Conservation (phyloP, 768 basidiomycete genomes). For the Grammothele lineata region DNA sequence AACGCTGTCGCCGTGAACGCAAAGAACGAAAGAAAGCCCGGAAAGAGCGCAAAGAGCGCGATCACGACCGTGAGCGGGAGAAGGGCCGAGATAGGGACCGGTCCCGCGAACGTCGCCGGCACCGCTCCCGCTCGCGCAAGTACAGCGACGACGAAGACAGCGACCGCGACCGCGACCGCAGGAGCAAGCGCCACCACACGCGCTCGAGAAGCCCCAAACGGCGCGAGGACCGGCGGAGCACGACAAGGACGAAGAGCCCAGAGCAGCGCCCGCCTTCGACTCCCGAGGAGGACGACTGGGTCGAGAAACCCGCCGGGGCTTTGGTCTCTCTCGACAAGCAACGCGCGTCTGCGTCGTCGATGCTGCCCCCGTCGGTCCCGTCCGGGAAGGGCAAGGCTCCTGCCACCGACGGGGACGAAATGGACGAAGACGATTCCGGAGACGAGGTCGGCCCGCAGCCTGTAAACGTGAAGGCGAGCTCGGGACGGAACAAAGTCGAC, state of each 20-base stretch:
- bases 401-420: slow-evolving; percentile 33
- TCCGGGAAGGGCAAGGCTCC: slow-evolving; percentile 18
- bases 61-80: slow-evolving; percentile 23
- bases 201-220: slow-evolving; percentile 22
- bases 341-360: slow-evolving; percentile 16
- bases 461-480: slow-evolving; percentile 33
- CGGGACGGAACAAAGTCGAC: slow-evolving; percentile 53
- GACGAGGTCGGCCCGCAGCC: slow-evolving; percentile 82
- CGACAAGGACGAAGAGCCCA: slow-evolving; percentile 26
- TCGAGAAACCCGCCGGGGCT: slow-evolving; percentile 46
- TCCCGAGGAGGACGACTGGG: slow-evolving; percentile 60
- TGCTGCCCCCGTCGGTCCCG: slow-evolving; percentile 15
- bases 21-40: slow-evolving; percentile 58
- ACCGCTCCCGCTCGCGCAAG: slow-evolving; percentile 30
- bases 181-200: slow-evolving; percentile 27
- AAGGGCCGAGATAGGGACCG: slow-evolving; percentile 28
- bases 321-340: slow-evolving; percentile 20
- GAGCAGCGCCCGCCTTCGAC: slow-evolving; percentile 22
- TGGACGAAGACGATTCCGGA: slow-evolving; percentile 70
- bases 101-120: slow-evolving; percentile 33
- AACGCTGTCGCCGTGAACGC: slow-evolving; percentile 50
- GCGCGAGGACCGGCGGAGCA: slow-evolving; percentile 24
- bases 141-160: slow-evolving; percentile 30
- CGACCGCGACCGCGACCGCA: slow-evolving; percentile 34
- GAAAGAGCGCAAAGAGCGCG: slow-evolving; percentile 47